A percentile compares a stretch with the other conserved stretches of the same genome.
Evolutionary conservation across 2,329 filamentous ascomycete species (phyloP).

Genomic region (Penicillium rolfsii): DNA sequence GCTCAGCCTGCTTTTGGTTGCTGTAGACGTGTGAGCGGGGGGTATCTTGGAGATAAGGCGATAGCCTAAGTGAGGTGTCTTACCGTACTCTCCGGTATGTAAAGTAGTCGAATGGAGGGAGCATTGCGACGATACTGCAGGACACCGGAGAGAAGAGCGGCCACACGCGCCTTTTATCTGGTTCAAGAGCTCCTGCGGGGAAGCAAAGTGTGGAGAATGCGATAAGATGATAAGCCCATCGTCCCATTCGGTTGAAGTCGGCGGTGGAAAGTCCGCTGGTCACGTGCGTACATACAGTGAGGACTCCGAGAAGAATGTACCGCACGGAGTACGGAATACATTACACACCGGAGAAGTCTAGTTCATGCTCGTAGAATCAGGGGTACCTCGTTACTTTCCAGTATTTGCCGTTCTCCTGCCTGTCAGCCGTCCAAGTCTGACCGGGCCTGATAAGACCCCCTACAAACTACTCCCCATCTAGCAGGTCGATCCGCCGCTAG

Average conservation of each 20-base stretch:
- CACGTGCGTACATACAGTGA: neutral
- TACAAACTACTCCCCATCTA: neutral
- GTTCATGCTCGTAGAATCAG: neutral
- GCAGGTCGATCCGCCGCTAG: conserved; percentile 6
- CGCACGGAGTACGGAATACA: neutral
- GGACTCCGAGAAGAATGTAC: too few relatives aligned
- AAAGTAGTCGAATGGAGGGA: conserved; percentile 67
- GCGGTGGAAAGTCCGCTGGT: conserved; percentile 22
- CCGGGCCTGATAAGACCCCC: conserved; percentile 1
- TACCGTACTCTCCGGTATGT: conserved; percentile 74
- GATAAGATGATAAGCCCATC: conserved; percentile 20
- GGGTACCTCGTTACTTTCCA: too few relatives aligned
- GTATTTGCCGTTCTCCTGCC: too few relatives aligned
- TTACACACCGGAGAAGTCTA: neutral
- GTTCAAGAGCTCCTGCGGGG: conserved; percentile 20
- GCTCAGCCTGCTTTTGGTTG: conserved; percentile 77
- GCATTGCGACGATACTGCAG: conserved; percentile 37
- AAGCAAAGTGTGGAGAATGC: conserved; percentile 23
- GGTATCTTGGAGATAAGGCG: too few relatives aligned
- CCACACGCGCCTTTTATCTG: conserved; percentile 20
- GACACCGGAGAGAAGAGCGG: conserved; percentile 8
- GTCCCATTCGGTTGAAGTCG: conserved; percentile 16
- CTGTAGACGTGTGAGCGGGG: conserved; percentile 50
- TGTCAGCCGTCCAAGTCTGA: neutral
- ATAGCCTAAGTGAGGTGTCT: conserved; percentile 26